Conservation (phyloP, 1,284 basidiomycete genomes). For the Melampsora americana region DNA sequence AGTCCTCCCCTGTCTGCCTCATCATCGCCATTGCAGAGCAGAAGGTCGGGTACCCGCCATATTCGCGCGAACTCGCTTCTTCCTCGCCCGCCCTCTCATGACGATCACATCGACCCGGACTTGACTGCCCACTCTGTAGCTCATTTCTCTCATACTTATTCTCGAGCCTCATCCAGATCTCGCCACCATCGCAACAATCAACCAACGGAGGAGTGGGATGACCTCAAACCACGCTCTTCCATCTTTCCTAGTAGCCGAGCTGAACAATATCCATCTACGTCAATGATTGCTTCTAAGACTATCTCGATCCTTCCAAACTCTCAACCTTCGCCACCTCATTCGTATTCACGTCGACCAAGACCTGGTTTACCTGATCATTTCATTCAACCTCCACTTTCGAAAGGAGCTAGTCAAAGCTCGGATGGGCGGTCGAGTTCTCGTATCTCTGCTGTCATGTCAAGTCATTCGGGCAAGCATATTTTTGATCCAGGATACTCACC, state of each 20-base stretch:
- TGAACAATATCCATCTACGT: background rate
- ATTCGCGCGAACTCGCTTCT: background rate
- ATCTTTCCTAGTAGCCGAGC: background rate
- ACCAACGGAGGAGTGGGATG: conserved; percentile 5
- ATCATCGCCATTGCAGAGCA: no score
- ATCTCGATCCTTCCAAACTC: background rate
- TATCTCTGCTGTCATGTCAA: no score
- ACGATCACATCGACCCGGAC: no score
- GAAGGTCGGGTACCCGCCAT: background rate
- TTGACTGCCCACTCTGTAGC: no score
- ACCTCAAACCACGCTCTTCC: background rate
- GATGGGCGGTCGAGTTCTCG: background rate
- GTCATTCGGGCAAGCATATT: no score
- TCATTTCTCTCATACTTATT: background rate
- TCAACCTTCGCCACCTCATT: conserved; percentile 15
- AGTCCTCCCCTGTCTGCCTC: no score
- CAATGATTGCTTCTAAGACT: background rate
- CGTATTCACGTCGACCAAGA: conserved; percentile 22
- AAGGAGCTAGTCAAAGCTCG: background rate
- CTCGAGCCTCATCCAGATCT: background rate
- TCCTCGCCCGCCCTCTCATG: no score
- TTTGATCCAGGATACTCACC: no score
- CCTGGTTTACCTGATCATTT: conserved; percentile 39
- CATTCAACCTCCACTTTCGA: conserved; percentile 5
- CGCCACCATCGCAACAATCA: background rate